Evolutionary conservation across 768 basidiomycete genomes (phyloP).

Genomic region (Leucocoprinus birnbaumii): DNA sequence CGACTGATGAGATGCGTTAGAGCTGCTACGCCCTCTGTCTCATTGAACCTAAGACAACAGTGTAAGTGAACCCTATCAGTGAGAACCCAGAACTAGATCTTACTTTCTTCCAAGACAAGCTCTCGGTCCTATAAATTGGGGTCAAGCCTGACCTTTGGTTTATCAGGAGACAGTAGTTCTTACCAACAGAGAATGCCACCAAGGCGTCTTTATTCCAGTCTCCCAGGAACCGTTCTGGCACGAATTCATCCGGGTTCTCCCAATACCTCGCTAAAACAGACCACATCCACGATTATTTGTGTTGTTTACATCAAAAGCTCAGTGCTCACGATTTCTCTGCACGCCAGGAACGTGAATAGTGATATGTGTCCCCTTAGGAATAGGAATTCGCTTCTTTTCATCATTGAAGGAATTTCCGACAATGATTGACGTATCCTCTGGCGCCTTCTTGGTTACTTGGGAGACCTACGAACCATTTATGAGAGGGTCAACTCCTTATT

Average conservation of each 20-base stretch:
- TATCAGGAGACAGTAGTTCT: neutral
- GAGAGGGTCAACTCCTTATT: neutral
- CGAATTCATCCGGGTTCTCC: slow-evolving; percentile 48
- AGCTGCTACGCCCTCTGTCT: slow-evolving; percentile 48
- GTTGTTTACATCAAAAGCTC: neutral
- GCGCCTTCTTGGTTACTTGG: slow-evolving; percentile 39
- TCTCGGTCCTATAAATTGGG: slow-evolving; percentile 28
- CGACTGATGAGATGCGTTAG: slow-evolving; percentile 43
- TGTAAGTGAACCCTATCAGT: no score
- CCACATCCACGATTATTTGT: neutral
- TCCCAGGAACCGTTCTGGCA: slow-evolving; percentile 17
- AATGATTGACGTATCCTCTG: slow-evolving; percentile 42
- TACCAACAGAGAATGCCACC: slow-evolving; percentile 16
- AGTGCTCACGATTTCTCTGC: slow-evolving; percentile 6
- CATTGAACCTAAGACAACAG: slow-evolving; percentile 43
- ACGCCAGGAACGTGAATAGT: slow-evolving; percentile 18
- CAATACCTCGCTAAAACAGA: slow-evolving; percentile 46
- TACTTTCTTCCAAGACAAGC: slow-evolving; percentile 39
- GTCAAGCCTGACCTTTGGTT: neutral
- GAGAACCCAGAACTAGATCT: neutral
- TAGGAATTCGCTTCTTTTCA: slow-evolving; percentile 32
- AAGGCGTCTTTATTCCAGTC: slow-evolving; percentile 17
- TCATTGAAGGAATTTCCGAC: slow-evolving; percentile 30
- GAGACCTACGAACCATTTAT: slow-evolving; percentile 26
- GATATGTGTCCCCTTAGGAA: slow-evolving; percentile 42